Evolutionary conservation across 768 basidiomycete genomes (phyloP).

Genomic region (Hericium coralloides): DNA sequence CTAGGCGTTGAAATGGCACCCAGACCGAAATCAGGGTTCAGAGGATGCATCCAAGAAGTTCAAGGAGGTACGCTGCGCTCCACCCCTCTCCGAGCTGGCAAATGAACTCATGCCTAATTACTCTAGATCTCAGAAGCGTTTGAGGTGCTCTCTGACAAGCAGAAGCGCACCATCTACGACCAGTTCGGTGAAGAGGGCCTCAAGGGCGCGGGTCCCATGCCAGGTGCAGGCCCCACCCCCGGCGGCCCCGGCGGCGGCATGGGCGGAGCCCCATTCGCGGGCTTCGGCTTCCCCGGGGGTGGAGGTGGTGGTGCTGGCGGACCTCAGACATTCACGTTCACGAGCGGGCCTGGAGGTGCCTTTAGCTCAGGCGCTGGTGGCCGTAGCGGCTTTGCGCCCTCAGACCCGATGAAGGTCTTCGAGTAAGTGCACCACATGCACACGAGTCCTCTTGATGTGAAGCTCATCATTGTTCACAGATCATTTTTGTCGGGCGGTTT

Average conservation of each 20-base stretch:
- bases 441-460: background rate
- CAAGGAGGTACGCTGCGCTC: constrained; percentile 56
- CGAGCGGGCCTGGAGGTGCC: constrained; percentile 15
- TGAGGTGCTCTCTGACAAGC: constrained; percentile 84
- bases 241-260: background rate
- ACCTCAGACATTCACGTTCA: constrained; percentile 2
- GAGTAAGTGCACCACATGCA: constrained; percentile 43
- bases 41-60: constrained; percentile 86
- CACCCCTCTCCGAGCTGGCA: background rate
- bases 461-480: constrained; percentile 26
- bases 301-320: constrained; percentile 37
- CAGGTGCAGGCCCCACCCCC: constrained; percentile 32
- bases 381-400: constrained; percentile 55
- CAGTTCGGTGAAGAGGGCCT: constrained; percentile 94
- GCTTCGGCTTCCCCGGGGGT: constrained; percentile 37
- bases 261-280: constrained; percentile 29
- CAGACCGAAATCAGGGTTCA: constrained; percentile 80
- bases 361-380: constrained; percentile 12
- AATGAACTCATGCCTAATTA: background rate
- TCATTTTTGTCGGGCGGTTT: constrained; percentile 44
- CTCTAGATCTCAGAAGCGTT: constrained; percentile 86
- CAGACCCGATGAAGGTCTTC: constrained; percentile 84
- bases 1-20: constrained; percentile 90
- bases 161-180: constrained; percentile 82
- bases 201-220: constrained; percentile 55